A percentile compares a stretch with the other conserved stretches of the same genome.
Conservation (phyloP, 768 basidiomycete genomes). For the Phaeolepiota aurea region DNA sequence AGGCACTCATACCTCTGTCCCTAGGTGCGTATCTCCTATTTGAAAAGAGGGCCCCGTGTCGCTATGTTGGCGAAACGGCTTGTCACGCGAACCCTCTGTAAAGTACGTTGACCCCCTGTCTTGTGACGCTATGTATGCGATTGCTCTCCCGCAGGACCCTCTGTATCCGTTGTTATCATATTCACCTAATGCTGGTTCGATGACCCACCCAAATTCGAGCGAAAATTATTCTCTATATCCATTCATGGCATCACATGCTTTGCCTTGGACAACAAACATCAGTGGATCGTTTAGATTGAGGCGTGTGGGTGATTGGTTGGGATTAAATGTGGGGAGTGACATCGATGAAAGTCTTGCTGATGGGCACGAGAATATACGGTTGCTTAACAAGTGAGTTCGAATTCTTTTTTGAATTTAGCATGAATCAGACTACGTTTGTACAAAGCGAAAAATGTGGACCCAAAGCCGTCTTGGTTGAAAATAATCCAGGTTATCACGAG, state of each 20-base stretch:
- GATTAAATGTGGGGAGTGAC: constrained; percentile 3
- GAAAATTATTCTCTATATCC: constrained; percentile 60
- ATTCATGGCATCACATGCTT: constrained; percentile 40
- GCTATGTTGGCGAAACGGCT: constrained; percentile 42
- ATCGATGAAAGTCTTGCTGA: constrained; percentile 18
- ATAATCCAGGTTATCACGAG: too few species aligned
- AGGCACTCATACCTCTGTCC: neutral
- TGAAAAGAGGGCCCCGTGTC: constrained; percentile 23
- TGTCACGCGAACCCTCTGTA: constrained; percentile 38
- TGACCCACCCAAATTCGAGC: constrained; percentile 18
- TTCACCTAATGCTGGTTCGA: constrained; percentile 18
- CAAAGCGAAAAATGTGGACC: too few species aligned
- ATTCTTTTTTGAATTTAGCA: too few species aligned
- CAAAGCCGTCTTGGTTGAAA: too few species aligned
- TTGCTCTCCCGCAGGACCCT: neutral
- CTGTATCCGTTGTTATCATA: constrained; percentile 15
- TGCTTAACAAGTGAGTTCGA: constrained; percentile 28
- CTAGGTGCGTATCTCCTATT: constrained; percentile 53
- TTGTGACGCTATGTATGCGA: constrained; percentile 1
- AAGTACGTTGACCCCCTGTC: constrained; percentile 29
- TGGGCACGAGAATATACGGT: constrained; percentile 23
- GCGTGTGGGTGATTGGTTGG: constrained; percentile 54
- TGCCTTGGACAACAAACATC: constrained; percentile 38
- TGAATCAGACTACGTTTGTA: too few species aligned
- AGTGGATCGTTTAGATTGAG: constrained; percentile 50